A percentile compares a stretch with the other conserved stretches of the same genome.
phyloP scores from a whole-genome alignment of 805 yeast species.

The Saccharomyces mikatae region DNA sequence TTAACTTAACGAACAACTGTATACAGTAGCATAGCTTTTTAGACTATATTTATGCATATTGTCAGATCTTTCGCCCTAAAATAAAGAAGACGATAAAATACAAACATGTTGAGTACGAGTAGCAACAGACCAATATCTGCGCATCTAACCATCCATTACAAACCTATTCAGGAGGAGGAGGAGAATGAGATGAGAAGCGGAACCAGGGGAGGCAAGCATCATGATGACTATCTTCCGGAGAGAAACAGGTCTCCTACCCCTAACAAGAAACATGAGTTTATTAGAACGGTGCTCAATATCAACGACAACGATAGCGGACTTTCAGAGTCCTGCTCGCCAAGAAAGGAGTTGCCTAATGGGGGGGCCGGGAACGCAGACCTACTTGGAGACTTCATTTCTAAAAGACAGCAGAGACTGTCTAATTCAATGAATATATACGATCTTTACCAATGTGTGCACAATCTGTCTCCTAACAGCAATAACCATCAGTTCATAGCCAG shows the following conservation, averaged over 20 bases:
- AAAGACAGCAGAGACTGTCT: conserved; percentile 1
- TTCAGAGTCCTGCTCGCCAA: background rate
- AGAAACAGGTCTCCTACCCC: background rate
- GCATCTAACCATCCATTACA: conserved; percentile 6
- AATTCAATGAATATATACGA: conserved; percentile 11
- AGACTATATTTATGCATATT: background rate
- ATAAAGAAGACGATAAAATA: background rate
- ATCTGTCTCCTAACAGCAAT: background rate
- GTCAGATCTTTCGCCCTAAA: background rate
- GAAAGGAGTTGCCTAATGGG: background rate
- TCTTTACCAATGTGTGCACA: conserved; percentile 13
- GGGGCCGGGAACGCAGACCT: background rate
- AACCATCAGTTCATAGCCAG: background rate
- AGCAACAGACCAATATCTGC: conserved; percentile 7
- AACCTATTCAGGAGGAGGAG: background rate
- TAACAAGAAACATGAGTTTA: background rate
- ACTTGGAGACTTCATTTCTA: background rate
- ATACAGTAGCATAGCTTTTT: background rate
- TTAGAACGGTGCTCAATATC: conserved; percentile 11
- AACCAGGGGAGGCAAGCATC: too few species aligned
- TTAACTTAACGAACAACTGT: background rate
- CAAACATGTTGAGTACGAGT: background rate
- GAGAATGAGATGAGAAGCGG: background rate
- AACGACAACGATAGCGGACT: background rate
- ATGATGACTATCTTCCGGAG: background rate